phyloP scores from a whole-genome alignment of 2,329 filamentous ascomycete genomes.

The Colletotrichum paranaense region DNA sequence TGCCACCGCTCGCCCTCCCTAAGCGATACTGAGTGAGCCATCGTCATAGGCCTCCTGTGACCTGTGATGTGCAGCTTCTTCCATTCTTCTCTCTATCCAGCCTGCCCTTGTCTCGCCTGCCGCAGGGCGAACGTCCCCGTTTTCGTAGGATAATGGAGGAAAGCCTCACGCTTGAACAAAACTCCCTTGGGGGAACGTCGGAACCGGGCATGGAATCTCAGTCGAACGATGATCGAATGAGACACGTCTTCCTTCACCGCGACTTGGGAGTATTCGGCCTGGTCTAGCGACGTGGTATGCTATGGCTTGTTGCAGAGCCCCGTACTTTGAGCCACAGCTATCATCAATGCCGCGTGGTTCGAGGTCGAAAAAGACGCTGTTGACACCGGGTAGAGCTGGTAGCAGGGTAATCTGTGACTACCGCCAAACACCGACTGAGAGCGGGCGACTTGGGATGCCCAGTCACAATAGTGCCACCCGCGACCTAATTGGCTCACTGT shows the following conservation, averaged over 20 bases:
- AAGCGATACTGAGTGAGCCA: not conserved
- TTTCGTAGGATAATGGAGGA: not conserved
- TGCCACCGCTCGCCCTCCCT: not conserved
- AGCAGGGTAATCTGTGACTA: constrained; percentile 16
- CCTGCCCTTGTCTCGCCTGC: not conserved
- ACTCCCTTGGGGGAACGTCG: constrained; percentile 1
- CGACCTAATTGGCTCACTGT: constrained; percentile 25
- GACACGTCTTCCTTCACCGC: constrained; percentile 22
- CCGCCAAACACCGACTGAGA: constrained; percentile 8
- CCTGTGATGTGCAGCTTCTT: constrained; percentile 14
- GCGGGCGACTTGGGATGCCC: constrained; percentile 23
- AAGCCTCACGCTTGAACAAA: constrained; percentile 2
- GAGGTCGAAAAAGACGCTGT: not conserved
- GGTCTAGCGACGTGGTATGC: not conserved
- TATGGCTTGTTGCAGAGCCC: constrained; percentile 6
- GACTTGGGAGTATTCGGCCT: not conserved
- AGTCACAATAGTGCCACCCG: not conserved
- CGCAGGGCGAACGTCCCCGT: constrained; percentile 13
- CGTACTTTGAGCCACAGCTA: not conserved
- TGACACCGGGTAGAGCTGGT: constrained; percentile 9
- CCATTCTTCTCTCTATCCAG: constrained; percentile 1
- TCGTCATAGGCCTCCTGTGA: constrained; percentile 13
- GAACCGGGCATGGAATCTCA: constrained; percentile 22
- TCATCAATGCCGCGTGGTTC: constrained; percentile 13
- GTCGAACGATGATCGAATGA: constrained; percentile 32